A percentile compares a stretch with the other conserved stretches of the same genome.
phyloP scores from a whole-genome alignment of 2,329 filamentous ascomycete genomes.

The Lecanicillium sp. region DNA sequence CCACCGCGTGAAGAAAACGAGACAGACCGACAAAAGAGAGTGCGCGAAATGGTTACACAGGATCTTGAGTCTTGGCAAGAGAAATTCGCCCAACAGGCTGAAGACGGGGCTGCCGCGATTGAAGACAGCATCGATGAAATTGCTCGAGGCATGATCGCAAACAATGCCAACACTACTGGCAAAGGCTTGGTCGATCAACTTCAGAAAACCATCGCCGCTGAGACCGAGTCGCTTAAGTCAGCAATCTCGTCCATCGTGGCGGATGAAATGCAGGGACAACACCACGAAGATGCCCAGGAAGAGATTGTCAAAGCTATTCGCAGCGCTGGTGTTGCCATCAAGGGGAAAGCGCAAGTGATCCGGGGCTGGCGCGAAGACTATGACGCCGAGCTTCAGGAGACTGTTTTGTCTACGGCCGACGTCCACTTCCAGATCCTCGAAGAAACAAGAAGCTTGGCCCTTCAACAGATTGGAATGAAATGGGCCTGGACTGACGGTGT shows the following conservation, averaged over 20 bases:
- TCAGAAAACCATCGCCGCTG: slow-evolving; percentile 54
- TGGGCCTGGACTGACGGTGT: slow-evolving; percentile 96
- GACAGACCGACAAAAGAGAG: slow-evolving; percentile 46
- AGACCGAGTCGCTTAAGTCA: slow-evolving; percentile 57
- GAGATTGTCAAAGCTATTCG: slow-evolving; percentile 46
- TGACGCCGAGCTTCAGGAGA: slow-evolving; percentile 57
- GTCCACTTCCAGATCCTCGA: slow-evolving; percentile 78
- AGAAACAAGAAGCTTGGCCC: slow-evolving; percentile 70
- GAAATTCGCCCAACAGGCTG: slow-evolving; percentile 77
- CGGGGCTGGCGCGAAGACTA: slow-evolving; percentile 69
- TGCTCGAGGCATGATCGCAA: slow-evolving; percentile 44
- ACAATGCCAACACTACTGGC: slow-evolving; percentile 58
- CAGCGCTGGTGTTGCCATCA: slow-evolving; percentile 62
- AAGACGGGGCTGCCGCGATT: slow-evolving; percentile 69
- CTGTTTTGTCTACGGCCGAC: slow-evolving; percentile 65
- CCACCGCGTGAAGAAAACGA: slow-evolving; percentile 39
- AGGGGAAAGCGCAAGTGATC: slow-evolving; percentile 67
- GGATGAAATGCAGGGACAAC: slow-evolving; percentile 40
- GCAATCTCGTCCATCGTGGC: slow-evolving; percentile 58
- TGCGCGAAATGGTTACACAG: slow-evolving; percentile 59
- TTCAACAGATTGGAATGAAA: slow-evolving; percentile 85
- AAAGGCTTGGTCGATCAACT: slow-evolving; percentile 60
- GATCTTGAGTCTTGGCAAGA: slow-evolving; percentile 82
- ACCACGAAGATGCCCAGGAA: slow-evolving; percentile 33
- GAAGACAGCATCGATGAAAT: slow-evolving; percentile 59